phyloP scores from a whole-genome alignment of 2,329 filamentous ascomycete species.

The Ceratocystis cacaofunesta region DNA sequence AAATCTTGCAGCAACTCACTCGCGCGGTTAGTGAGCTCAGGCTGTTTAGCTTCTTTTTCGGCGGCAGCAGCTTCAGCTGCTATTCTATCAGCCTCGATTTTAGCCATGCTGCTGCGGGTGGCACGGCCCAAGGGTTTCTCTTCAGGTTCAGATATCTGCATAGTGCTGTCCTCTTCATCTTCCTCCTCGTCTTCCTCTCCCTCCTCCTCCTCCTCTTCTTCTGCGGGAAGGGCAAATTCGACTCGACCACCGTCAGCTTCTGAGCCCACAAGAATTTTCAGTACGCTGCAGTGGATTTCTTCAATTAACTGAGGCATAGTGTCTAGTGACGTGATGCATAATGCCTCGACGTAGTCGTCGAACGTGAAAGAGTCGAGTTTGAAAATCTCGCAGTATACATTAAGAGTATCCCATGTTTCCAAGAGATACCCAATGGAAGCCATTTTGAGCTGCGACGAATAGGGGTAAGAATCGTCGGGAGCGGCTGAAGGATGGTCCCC shows the following conservation, averaged over 20 bases:
- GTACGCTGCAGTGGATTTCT: slow-evolving; percentile 79
- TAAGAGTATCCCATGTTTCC: slow-evolving; percentile 91
- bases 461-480: slow-evolving; percentile 3
- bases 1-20: slow-evolving; percentile 59
- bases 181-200: slow-evolving; percentile 46
- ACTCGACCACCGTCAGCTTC: slow-evolving; percentile 64
- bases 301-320: slow-evolving; percentile 70
- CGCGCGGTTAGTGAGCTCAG: slow-evolving; percentile 47
- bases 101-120: slow-evolving; percentile 74
- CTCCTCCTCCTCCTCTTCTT: slow-evolving; percentile 43
- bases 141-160: slow-evolving; percentile 56
- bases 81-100: slow-evolving; percentile 57
- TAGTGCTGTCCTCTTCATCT: slow-evolving; percentile 37
- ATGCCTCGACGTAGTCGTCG: slow-evolving; percentile 83
- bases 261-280: slow-evolving; percentile 71
- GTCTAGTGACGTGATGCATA: slow-evolving; percentile 61
- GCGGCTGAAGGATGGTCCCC: slow-evolving; percentile 39
- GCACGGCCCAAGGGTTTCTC: slow-evolving; percentile 52
- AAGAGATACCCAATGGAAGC: slow-evolving; percentile 72
- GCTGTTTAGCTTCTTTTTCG: slow-evolving; percentile 34
- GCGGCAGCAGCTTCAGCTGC: slow-evolving; percentile 44
- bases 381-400: slow-evolving; percentile 94
- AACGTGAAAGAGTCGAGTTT: slow-evolving; percentile 93
- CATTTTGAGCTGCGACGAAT: slow-evolving; percentile 45
- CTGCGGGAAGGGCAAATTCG: slow-evolving; percentile 60